A percentile compares a stretch with the other conserved stretches of the same genome.
Evolutionary conservation across 2,329 filamentous ascomycete species (phyloP).

Genomic region (Penicillium sp.): DNA sequence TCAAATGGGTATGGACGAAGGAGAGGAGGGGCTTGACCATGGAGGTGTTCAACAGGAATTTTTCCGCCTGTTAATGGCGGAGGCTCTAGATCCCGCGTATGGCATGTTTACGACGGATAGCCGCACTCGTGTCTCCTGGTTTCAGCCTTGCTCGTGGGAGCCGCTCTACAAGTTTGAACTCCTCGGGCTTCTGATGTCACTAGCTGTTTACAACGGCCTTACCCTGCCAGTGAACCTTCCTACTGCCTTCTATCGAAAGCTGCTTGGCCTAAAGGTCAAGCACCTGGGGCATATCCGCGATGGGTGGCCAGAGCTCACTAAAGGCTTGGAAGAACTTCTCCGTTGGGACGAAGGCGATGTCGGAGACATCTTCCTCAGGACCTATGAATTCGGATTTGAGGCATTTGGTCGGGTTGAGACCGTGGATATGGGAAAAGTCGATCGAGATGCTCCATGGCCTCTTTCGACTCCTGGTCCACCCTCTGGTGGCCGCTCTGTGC

Average conservation of each 20-base stretch:
- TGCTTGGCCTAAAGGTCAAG: constrained; percentile 72
- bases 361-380: constrained; percentile 79
- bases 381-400: constrained; percentile 81
- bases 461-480: constrained; percentile 18
- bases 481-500: constrained; percentile 4
- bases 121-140: constrained; percentile 82
- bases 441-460: constrained; percentile 44
- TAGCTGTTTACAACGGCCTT: constrained; percentile 91
- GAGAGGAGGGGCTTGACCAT: constrained; percentile 89
- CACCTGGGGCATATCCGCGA: constrained; percentile 79
- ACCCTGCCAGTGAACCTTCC: constrained; percentile 92
- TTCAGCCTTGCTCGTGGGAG: constrained; percentile 79
- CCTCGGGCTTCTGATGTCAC: constrained; percentile 81
- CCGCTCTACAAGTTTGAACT: constrained; percentile 90
- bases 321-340: constrained; percentile 72
- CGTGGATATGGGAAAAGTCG: constrained; percentile 59
- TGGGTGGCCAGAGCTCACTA: constrained; percentile 83
- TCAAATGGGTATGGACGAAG: constrained; percentile 77
- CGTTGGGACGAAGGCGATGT: constrained; percentile 82
- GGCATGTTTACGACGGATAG: constrained; percentile 79
- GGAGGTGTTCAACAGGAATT: constrained; percentile 97
- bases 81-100: constrained; percentile 77
- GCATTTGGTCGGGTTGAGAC: constrained; percentile 58
- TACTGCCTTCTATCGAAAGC: constrained; percentile 77
- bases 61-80: constrained; percentile 80